Evolutionary conservation across 176 grass and related monocot species (phyloP).

Genomic region (Zoysia pacifica): DNA sequence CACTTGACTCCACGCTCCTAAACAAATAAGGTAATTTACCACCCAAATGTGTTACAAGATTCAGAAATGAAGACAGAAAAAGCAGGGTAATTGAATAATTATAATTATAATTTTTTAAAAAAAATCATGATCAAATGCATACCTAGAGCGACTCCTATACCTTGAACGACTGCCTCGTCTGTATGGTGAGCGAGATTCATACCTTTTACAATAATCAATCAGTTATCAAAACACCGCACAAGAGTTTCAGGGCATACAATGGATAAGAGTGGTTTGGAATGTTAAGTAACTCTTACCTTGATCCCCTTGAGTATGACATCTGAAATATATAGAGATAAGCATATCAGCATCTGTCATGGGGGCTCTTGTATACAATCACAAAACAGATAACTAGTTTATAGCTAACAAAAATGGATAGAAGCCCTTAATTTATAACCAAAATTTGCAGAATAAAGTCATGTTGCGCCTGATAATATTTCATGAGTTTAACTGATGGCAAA

Average conservation of each 20-base stretch:
- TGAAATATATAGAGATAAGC: slow-evolving; percentile 31
- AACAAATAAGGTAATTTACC: not conserved
- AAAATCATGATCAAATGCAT: not conserved
- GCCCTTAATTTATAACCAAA: not conserved
- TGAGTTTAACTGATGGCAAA: not conserved
- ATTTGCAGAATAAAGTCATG: not conserved
- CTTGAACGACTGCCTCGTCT: slow-evolving; percentile 47
- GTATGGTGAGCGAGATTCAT: slow-evolving; percentile 41
- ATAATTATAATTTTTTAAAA: not conserved
- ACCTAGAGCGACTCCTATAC: slow-evolving; percentile 68
- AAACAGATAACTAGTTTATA: not conserved
- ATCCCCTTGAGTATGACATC: slow-evolving; percentile 74
- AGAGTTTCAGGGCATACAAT: not conserved
- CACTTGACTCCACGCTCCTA: slow-evolving; percentile 65
- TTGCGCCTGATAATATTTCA: not conserved
- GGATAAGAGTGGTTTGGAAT: not conserved
- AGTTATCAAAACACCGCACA: not conserved
- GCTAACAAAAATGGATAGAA: not conserved
- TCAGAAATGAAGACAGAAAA: not conserved
- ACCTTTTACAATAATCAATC: slow-evolving; percentile 7
- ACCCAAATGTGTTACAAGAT: not conserved
- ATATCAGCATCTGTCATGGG: not conserved
- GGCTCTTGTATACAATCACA: not conserved
- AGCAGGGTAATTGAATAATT: not conserved
- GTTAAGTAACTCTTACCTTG: slow-evolving; percentile 40